phyloP scores from a whole-genome alignment of 345 rosid species.

The Atalantia buxifolia region DNA sequence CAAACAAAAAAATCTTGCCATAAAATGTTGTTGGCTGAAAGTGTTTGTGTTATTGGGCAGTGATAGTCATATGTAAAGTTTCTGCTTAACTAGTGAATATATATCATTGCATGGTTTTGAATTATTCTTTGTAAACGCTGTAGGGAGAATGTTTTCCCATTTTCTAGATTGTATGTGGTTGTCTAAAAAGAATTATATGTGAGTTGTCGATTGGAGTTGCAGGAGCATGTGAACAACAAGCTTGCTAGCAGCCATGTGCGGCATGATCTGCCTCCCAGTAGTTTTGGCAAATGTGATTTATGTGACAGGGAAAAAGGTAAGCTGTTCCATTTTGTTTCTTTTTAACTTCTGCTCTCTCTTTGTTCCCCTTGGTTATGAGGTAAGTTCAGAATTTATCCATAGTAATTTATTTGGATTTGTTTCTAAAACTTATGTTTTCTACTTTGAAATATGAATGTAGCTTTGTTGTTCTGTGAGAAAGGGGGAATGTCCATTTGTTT shows the following conservation, averaged over 20 bases:
- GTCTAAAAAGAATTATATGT: background rate
- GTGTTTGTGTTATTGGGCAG: background rate
- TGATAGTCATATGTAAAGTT: background rate
- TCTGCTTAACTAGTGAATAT: background rate
- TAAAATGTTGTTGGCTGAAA: too few species aligned
- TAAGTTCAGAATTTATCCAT: background rate
- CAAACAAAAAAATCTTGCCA: too few species aligned
- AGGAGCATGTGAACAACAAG: slow-evolving; percentile 88
- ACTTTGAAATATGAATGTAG: slow-evolving; percentile 32
- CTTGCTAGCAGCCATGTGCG: slow-evolving; percentile 81
- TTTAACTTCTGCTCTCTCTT: background rate
- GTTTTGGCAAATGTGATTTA: slow-evolving; percentile 69
- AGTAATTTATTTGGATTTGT: background rate
- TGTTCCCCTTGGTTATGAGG: background rate
- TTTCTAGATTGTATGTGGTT: background rate
- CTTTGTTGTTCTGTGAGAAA: slow-evolving; percentile 86
- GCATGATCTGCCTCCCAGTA: slow-evolving; percentile 65
- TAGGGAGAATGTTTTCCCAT: background rate
- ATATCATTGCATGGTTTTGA: background rate
- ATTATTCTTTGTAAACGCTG: background rate
- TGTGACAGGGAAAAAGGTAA: slow-evolving; percentile 83
- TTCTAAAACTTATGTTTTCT: background rate
- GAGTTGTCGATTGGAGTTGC: slow-evolving; percentile 15
- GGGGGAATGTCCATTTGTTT: slow-evolving; percentile 84
- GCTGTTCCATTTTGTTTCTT: slow-evolving; percentile 5